Conservation (phyloP, 2,329 filamentous ascomycete species). For the Epichloe festucae region DNA sequence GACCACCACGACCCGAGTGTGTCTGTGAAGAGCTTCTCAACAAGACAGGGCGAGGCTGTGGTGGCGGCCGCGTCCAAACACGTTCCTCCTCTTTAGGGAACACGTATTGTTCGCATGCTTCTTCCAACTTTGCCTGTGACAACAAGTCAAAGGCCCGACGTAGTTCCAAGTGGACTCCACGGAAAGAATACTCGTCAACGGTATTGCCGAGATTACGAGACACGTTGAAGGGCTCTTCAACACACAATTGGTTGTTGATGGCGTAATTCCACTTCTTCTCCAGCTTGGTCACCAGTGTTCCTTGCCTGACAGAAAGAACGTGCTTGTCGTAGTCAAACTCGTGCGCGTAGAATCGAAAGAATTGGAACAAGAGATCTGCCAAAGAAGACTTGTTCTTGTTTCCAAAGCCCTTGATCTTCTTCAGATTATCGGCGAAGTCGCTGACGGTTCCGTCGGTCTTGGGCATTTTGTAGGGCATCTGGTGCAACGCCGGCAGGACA, state of each 20-base stretch:
- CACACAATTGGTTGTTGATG: slow-evolving; percentile 74
- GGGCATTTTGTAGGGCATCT: slow-evolving; percentile 36
- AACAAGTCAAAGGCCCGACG: slow-evolving; percentile 78
- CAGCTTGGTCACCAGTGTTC: slow-evolving; percentile 62
- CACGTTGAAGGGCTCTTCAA: slow-evolving; percentile 93
- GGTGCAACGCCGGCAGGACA: slow-evolving; percentile 75
- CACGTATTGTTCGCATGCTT: slow-evolving; percentile 77
- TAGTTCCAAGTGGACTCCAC: slow-evolving; percentile 79
- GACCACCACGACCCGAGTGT: slow-evolving; percentile 34
- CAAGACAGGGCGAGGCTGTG: slow-evolving; percentile 41
- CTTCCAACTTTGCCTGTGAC: slow-evolving; percentile 62
- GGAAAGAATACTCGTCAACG: slow-evolving; percentile 87
- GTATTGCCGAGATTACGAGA: slow-evolving; percentile 88
- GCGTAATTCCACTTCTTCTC: slow-evolving; percentile 81
- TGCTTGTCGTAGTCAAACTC: slow-evolving; percentile 81
- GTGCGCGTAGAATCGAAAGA: slow-evolving; percentile 90
- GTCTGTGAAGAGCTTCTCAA: slow-evolving; percentile 50
- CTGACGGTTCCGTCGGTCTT: slow-evolving; percentile 54
- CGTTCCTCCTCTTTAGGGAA: slow-evolving; percentile 73
- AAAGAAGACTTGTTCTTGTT: slow-evolving; percentile 67
- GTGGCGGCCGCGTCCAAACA: slow-evolving; percentile 43
- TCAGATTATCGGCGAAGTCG: slow-evolving; percentile 77
- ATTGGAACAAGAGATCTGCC: slow-evolving; percentile 82
- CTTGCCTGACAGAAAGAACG: slow-evolving; percentile 75
- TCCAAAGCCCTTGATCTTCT: slow-evolving; percentile 61